Percentiles rank a stretch among this genome's conserved stretches.
phyloP scores from a whole-genome alignment of 2,329 filamentous ascomycete genomes.

The Aspergillus clavatus region DNA sequence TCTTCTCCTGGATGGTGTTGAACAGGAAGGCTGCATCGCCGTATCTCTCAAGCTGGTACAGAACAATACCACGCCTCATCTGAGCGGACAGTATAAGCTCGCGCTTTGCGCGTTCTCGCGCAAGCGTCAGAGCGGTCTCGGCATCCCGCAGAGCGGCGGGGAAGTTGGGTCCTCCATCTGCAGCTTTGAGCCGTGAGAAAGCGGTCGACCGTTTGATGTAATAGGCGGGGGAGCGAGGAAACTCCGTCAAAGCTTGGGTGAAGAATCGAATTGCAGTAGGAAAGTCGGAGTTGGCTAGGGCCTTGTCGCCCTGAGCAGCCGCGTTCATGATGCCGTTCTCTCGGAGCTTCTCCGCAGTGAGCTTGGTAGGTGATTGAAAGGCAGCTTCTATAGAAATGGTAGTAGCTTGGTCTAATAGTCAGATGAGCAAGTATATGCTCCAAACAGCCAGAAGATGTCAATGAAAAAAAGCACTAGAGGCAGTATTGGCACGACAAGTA shows the following conservation, averaged over 20 bases:
- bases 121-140: constrained; percentile 59
- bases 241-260: constrained; percentile 59
- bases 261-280: constrained; percentile 63
- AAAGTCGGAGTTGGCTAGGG: constrained; percentile 61
- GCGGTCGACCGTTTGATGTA: constrained; percentile 77
- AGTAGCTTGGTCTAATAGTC: too few species aligned
- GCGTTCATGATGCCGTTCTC: constrained; percentile 43
- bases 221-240: constrained; percentile 67
- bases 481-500: too few species aligned
- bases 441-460: too few species aligned
- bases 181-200: constrained; percentile 58
- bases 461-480: too few species aligned
- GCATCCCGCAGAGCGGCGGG: constrained; percentile 62
- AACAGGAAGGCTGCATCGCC: constrained; percentile 73
- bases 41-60: constrained; percentile 65
- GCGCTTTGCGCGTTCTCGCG: constrained; percentile 64
- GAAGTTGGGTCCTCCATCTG: constrained; percentile 41
- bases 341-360: neutral
- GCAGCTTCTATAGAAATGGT: neutral
- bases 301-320: constrained; percentile 54
- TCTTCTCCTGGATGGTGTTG: constrained; percentile 48
- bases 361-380: neutral
- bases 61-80: constrained; percentile 69
- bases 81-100: constrained; percentile 77
- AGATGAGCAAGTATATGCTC: too few species aligned